Conservation (phyloP, 495 filamentous ascomycete species). For the Parathielavia appendiculata region DNA sequence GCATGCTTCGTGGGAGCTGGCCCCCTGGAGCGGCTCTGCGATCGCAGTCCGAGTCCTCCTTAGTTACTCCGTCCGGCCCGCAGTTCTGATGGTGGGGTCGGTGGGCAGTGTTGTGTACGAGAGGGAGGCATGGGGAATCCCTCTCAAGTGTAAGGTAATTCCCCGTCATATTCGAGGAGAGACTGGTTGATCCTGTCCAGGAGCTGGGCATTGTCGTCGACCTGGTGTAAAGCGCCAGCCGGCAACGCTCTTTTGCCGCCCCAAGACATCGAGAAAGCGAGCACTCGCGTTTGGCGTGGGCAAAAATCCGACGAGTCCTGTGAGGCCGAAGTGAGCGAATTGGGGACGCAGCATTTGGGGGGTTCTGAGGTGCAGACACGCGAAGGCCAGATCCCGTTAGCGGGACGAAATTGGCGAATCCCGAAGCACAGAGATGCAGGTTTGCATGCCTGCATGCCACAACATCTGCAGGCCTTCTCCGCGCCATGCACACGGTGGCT, state of each 20-base stretch:
- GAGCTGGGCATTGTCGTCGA: too few species aligned
- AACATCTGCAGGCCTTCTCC: constrained; percentile 14
- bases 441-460: neutral
- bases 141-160: too few species aligned
- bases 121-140: too few species aligned
- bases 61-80: too few species aligned
- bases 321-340: constrained; percentile 4
- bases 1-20: neutral
- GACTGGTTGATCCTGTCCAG: too few species aligned
- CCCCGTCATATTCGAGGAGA: too few species aligned
- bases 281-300: neutral
- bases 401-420: constrained; percentile 13
- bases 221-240: neutral
- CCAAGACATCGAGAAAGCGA: too few species aligned
- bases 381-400: constrained; percentile 7
- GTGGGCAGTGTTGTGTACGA: too few species aligned
- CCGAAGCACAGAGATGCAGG: constrained; percentile 8
- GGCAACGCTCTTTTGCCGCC: too few species aligned
- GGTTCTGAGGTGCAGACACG: constrained; percentile 7
- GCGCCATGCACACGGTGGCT: constrained; percentile 4
- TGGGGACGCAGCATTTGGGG: neutral
- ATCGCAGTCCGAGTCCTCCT: neutral
- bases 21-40: neutral
- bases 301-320: too few species aligned
- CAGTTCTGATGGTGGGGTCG: too few species aligned